Base-by-base conservation (phyloP, 805 yeast genomes). In the Zygotorulaspora danielsina region DNA sequence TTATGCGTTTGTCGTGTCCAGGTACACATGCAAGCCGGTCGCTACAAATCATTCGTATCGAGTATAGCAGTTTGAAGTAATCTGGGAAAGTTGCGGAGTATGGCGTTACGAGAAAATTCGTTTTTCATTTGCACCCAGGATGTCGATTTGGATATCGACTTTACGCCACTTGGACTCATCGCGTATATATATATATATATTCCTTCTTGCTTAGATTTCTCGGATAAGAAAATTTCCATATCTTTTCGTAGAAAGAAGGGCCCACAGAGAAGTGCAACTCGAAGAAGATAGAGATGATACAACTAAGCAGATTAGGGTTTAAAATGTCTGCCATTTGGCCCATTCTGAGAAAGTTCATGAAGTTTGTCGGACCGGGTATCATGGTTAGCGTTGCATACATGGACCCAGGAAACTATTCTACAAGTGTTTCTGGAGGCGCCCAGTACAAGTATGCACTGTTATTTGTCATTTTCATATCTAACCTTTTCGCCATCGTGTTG, bases 351-450 rank as follows among this genome's bases (percentile, higher is more conserved):
- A 81, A 79, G 53, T 84, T 80, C 59, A 60, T 68, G 36, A 65
- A 71, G 46, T 84, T 84, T 55, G 70, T 90, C 6, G 97, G 97
- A 0, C 97, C 97, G 0, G 97, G 98, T 0, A 70, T 93, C 32
- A 78, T 90, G 94, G 94, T 90, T 13, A 74, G 88, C n/a, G 96
- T 90, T 31, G 94, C 97, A 0, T 93, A 89, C 56, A 86, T 93
- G 87, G 97, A 90, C 55, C 97, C 98, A 0, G 98, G 98, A 2
- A 90, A 93, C 63, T 90, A 90, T 63, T 84, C 96, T 9, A 86
- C 97, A 1, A 93, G 93, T 28, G 96, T 90, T 11, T 83, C 93
- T 2, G 93, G 94, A 2, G 95, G 95, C 19, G 84, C 95, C 6
- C 81, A 84, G 31, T 84, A 81, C 59, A 78, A 82, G 55, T 90